Evolutionary conservation across 2,329 filamentous ascomycete genomes (phyloP), one percentile per base, ranked within the genome.

Genomic region (Amesomyces nigricolor): DNA sequence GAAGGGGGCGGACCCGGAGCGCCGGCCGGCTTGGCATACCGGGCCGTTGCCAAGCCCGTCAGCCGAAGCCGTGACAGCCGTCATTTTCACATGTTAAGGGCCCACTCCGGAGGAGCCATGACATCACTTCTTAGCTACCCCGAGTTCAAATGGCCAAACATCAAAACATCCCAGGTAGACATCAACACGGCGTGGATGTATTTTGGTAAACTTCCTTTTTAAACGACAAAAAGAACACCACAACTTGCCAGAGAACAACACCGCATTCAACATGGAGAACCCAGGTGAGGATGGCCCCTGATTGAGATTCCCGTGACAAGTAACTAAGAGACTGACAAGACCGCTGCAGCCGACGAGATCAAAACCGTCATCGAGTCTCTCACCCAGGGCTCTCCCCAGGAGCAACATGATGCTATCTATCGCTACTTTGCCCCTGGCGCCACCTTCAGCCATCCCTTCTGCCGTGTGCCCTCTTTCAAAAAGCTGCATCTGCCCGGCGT

Each of bases 391-490:
- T 77, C 79, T 0, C 85, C 86, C 0, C 75, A 79, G 1, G 73
- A 86, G 35, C 90, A 95, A 69, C 72, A 78, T 53, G 73, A 77
- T 3, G 76, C 86, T 0, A 74, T 95, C 22, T 76, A 87, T 55
- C 76, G 74, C n/a, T 91, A 88, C 72, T 95, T 91, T 70, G 81
- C 85, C 0, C 78, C 79, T 9, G 75, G 86, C 64, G 87, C 88
- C 8, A 79, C 82, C 30, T 94, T 95, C 67, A 78, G 80, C 3
- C 89, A 95, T 62, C 89, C 89, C 0, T 86, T 92, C 68, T 91
- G 87, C 65, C 80, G 83, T 11, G 88, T 89, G 1, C 80, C 81
- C 0, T 73, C 75, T 6, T 80, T 83, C 61, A 66, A 68, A 3
- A 67, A 73, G 16, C 61, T 71, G 30, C 56, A 66, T 2, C 48